Evolutionary conservation across 768 basidiomycete genomes (phyloP), one percentile per base, ranked within the genome.

Genomic region (Butyriboletus loyo): DNA sequence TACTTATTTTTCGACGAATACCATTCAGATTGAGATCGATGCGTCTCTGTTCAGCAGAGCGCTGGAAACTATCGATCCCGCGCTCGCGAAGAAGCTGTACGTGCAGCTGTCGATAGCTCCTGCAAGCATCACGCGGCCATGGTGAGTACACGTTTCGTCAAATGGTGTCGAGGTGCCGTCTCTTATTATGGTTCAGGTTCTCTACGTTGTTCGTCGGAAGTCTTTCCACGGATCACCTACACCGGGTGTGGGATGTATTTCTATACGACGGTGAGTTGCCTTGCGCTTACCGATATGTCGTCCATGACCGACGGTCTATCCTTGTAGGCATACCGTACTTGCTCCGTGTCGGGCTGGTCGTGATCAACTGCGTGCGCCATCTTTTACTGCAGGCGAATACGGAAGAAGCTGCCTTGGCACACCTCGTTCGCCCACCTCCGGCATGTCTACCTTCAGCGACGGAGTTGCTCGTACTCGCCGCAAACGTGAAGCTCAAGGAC

Each of bases 201-300:
- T 80, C 82, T 0, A 78, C 82, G 3, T 63, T 92, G 15, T 92
- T 91, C 49, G 85, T 84, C 1, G 82, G 82, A 10, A 76, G 76
- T 1, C 74, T 92, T 14, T 86, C 90, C 0, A 65, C 72, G 0
- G 82, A 86, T 3, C 81, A 84, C 60, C 69, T 90, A 15, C 81
- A 85, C 52, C 77, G 91, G 25, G 77, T 90, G 13, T 92, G 91
- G 90, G 91, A 92, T 63, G 64, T 92, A 3, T 92, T 92, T 63
- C 67, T 92, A 19, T 88, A 78, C 56, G 90, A 92, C 70, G 90
- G 89, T 89, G 65, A 25, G 73, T 53, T 8, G 19, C 9, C n/a
- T 31, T 19, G 30, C 4, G 10, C 3, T 10, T 21, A 7, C 8
- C 36, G 13, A 27, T 9, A 17, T 21, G 39, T 37, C 10, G 15